phyloP scores from a whole-genome alignment of 192 early-diverging fungal species.

The Phycomyces nitens region DNA sequence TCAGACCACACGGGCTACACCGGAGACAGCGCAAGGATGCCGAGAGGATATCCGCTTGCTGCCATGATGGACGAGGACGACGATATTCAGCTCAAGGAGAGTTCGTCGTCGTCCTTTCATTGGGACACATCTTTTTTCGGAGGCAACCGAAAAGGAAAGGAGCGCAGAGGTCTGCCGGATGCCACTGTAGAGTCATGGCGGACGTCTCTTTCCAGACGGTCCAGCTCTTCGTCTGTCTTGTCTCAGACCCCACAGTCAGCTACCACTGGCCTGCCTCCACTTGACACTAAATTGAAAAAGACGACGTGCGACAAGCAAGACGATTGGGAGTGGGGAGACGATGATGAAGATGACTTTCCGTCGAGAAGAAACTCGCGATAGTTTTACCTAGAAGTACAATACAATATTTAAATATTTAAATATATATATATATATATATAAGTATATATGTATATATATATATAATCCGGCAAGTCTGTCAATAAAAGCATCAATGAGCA shows the following conservation, averaged over 20 bases:
- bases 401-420: no score
- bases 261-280: background rate
- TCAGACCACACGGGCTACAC: no score
- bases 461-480: no score
- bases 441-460: no score
- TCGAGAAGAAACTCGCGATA: background rate
- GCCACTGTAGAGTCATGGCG: background rate
- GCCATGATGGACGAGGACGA: background rate
- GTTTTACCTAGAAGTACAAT: no score
- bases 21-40: no score
- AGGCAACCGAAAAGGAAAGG: background rate
- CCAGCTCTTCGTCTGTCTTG: background rate
- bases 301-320: background rate
- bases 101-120: background rate
- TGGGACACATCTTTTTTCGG: background rate
- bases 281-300: background rate
- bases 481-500: no score
- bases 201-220: background rate
- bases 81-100: background rate
- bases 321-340: background rate
- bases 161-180: background rate
- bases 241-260: background rate
- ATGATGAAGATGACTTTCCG: background rate
- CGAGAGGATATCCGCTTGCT: no score
- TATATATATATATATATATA: no score